Conservation (phyloP, 257 asterid species). For the Oldenlandia corymbosa region DNA sequence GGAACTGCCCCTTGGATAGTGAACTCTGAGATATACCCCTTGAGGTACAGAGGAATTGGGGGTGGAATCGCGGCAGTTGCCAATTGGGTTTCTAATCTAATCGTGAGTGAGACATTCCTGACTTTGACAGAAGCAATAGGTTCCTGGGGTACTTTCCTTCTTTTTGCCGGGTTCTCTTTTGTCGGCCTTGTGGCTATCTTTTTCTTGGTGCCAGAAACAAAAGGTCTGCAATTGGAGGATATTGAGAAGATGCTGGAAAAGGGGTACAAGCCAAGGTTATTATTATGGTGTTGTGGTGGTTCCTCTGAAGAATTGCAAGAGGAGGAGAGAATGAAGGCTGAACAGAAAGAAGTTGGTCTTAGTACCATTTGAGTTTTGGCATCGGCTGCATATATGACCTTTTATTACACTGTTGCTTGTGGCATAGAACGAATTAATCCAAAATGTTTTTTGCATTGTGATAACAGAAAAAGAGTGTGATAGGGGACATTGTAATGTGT, state of each 20-base stretch:
- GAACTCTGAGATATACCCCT: slow-evolving; percentile 76
- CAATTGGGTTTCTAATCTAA: slow-evolving; percentile 67
- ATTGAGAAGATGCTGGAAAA: slow-evolving; percentile 72
- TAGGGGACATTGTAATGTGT: too few species aligned
- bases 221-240: slow-evolving; percentile 70
- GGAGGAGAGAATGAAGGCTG: neutral
- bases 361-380: neutral
- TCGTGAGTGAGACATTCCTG: slow-evolving; percentile 68
- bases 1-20: slow-evolving; percentile 82
- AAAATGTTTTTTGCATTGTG: too few species aligned
- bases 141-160: slow-evolving; percentile 56
- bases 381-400: too few species aligned
- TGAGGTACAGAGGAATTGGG: slow-evolving; percentile 59
- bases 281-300: neutral
- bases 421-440: too few species aligned
- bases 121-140: slow-evolving; percentile 60
- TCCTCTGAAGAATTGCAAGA: neutral
- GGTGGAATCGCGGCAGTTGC: slow-evolving; percentile 87
- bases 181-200: slow-evolving; percentile 51
- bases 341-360: neutral
- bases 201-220: slow-evolving; percentile 75
- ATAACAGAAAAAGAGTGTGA: too few species aligned
- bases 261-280: slow-evolving; percentile 47
- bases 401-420: too few species aligned
- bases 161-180: slow-evolving; percentile 64